These are phyloP conservation scores for Neurospora sublineolata DNA, from an alignment of 495 filamentous ascomycete species.

Conservation along the genomic window DNA sequence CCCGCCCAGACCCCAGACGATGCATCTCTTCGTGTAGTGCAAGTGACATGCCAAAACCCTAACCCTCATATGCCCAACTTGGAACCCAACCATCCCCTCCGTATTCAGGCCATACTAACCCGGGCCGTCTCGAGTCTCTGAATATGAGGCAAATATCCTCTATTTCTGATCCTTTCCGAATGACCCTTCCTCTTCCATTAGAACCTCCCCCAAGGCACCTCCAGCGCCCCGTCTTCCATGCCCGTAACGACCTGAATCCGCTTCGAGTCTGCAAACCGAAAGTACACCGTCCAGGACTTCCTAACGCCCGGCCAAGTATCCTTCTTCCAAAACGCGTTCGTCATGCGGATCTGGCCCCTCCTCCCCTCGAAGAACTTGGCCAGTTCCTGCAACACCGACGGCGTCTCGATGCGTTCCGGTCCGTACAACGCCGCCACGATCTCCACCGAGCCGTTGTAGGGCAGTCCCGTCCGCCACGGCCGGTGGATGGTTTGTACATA, in stretches of 20 bases:
- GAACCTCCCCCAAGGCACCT: slow-evolving; percentile 14
- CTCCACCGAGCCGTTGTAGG: slow-evolving; percentile 6
- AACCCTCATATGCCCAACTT: neutral
- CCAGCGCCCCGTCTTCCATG: slow-evolving; percentile 19
- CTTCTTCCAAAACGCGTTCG: slow-evolving; percentile 13
- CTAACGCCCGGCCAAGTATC: slow-evolving; percentile 14
- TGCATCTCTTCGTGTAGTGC: neutral
- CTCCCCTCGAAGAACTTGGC: slow-evolving; percentile 12
- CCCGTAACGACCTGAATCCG: slow-evolving; percentile 17
- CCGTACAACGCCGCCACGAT: slow-evolving; percentile 18
- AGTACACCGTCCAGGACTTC: slow-evolving; percentile 20
- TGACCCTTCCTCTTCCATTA: neutral
- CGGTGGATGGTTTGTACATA: neutral
- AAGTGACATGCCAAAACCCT: neutral
- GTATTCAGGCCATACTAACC: neutral
- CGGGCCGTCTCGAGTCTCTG: neutral
- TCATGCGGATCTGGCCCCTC: slow-evolving; percentile 17
- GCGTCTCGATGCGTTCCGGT: slow-evolving; percentile 9
- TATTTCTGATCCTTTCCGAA: neutral
- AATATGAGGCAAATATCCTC: neutral
- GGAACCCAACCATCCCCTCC: neutral
- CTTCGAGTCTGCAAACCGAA: slow-evolving; percentile 13
- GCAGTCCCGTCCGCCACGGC: slow-evolving; percentile 5
- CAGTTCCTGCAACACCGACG: slow-evolving; percentile 14
- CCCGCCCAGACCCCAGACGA: neutral